Evolutionary conservation across 202 grass and related monocot species (phyloP), one percentile per base, ranked within the genome.

Genomic region (Hordeum pubiflorum): DNA sequence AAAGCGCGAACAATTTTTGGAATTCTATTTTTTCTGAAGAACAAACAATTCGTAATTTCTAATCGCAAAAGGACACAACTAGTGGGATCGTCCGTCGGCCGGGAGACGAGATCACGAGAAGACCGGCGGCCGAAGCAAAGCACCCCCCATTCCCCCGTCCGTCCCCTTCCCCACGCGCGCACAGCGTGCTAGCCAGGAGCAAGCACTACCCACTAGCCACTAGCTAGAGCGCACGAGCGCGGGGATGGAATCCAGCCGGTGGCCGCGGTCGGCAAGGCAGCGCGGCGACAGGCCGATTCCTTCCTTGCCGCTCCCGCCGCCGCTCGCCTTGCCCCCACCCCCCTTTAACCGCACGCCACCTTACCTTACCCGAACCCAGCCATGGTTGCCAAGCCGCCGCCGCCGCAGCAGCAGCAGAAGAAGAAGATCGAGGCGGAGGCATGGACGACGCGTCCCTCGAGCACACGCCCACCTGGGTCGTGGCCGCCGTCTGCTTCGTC

Each of bases 381-480:
- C 32, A 58, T 69, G 78, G 48, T 80, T 37, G 32, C 14, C 46
- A 58, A 67, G 26, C n/a, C 77, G 57, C 73, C 3, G 60, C 50
- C 18, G 14, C n/a, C 20, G 50, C 34, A 12, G 18, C 34, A 12
- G 18, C 5, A 3, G 70, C 23, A 24, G 17, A 2, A 65, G 29
- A 31, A 18, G 13, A 31, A 64, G 66, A 11, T 12, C 4, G 48
- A 57, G 37, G 43, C 46, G 41, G 37, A 36, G 7, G 29, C 40
- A 90, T 88, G 84, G 83, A 84, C 55, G 77, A 71, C 37, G 8
- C 23, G 33, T 86, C 86, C 20, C 76, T 93, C 65, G 77, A 87
- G 86, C 72, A 85, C 76, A 94, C 92, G 57, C 86, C 95, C 22
- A 96, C 92, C 15, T 99, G 90, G 90, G 92, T 96, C 21, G 83